Base-by-base conservation (phyloP, 352 stramenopile species). In the Pythium periplocum region DNA sequence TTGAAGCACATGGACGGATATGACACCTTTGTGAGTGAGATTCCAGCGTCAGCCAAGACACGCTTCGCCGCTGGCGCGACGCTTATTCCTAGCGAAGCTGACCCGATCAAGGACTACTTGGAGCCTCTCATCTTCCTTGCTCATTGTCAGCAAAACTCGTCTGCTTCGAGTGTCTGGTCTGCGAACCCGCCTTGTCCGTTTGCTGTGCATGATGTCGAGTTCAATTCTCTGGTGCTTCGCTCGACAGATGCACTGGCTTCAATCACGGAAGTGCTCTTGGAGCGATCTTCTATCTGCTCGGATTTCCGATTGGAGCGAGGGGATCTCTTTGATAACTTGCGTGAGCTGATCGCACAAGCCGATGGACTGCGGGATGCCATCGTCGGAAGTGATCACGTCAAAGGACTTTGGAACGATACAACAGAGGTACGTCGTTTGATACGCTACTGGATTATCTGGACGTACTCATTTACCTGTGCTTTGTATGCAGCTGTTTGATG, bases 101-200 rank as follows among this genome's bases (percentile, higher is more conserved):
- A 77, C 30, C 57, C 68, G 8, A 41, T 90, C 6, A 39, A 70
- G 1, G 69, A 87, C 37, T 43, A 88, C n/a, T 94, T 88, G 53
- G 73, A 94, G 48, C 83, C 83, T 3, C 90, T 94, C 73, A 57
- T 92, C 33, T 94, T 86, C 67, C 51, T 94, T 11, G 81, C 81
- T 30, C 66, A 62, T 11, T 66, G 37, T 66, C 53, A 46, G 51
- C 59, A 26, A 26, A 26, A 26, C 17, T 26, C 17, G 17, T 26
- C 17, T 26, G 17, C 17, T 26, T 26, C 0, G 17, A 26, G 17
- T 26, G 17, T 26, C 17, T 26, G 17, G 17, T 26, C 17, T 26
- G 17, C 17, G 17, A 26, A 26, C 17, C 17, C 26, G 10, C 47
- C 9, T 10, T 68, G 61, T 43, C 12, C 35, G 2, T 80, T 92